A percentile compares a stretch with the other conserved stretches of the same genome.
Conservation (phyloP, 768 basidiomycete species). For the Kwoniella mangroviensis region DNA sequence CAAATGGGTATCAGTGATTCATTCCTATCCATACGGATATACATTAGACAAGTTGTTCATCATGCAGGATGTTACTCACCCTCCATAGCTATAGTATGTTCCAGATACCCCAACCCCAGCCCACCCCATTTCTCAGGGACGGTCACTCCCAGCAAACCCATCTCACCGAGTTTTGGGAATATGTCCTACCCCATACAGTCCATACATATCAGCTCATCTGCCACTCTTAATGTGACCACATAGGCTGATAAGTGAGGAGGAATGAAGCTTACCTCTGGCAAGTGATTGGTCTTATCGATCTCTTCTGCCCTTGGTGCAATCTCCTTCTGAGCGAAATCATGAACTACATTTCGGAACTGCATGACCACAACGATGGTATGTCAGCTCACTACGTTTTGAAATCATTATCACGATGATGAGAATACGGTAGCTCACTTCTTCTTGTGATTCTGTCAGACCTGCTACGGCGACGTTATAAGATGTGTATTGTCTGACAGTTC, state of each 20-base stretch:
- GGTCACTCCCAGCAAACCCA: constrained; percentile 62
- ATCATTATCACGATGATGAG: background rate
- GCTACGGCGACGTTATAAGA: constrained; percentile 75
- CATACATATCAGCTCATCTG: constrained; percentile 2
- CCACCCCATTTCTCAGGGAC: constrained; percentile 81
- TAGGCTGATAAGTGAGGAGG: background rate
- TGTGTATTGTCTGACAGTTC: constrained; percentile 23
- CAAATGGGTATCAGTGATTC: background rate
- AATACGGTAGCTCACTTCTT: constrained; percentile 65
- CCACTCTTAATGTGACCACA: too few relatives aligned
- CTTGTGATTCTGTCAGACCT: constrained; percentile 77
- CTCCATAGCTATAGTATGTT: constrained; percentile 93
- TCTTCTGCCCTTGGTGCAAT: constrained; percentile 83
- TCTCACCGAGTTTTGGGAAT: constrained; percentile 47
- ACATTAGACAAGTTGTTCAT: background rate
- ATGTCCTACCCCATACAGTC: constrained; percentile 33
- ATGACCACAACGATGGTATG: constrained; percentile 7
- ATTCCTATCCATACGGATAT: too few relatives aligned
- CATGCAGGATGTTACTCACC: constrained; percentile 54
- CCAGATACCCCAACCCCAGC: constrained; percentile 77
- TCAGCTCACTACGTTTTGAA: background rate
- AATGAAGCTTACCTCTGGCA: constrained; percentile 66
- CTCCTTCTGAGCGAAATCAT: constrained; percentile 79
- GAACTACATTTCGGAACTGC: constrained; percentile 80
- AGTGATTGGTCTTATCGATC: constrained; percentile 82